Base-by-base conservation (phyloP, 2,329 filamentous ascomycete genomes). In the Hymenoscyphus occultus region DNA sequence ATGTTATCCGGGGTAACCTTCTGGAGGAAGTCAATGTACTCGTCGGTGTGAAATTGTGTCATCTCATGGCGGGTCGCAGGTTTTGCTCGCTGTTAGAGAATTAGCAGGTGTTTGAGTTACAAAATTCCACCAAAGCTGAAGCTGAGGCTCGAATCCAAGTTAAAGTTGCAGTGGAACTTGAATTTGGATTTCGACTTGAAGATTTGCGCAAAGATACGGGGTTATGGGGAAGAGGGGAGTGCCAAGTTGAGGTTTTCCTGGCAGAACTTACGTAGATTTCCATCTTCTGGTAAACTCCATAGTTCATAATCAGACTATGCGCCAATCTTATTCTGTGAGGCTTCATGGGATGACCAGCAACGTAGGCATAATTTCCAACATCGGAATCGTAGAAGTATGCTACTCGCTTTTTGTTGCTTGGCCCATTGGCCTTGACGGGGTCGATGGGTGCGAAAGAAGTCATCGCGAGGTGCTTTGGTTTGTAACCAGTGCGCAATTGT, bases 351-450 rank as follows among this genome's bases (percentile, higher is more conserved):
- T 99, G 95, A 22, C 92, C 93, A 68, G 92, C 93, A 65, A 96
- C 92, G 76, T 98, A 98, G 76, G 94, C 93, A 82, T 97, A 98
- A 79, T 98, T 98, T 70, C 94, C 94, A 76, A 98, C 95, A 80
- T 98, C 94, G 2, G 92, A 96, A 76, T 98, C 94, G 84, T 98
- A 98, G 79, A 98, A 98, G 80, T 98, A 98, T 64, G 94, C 94
- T 65, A 98, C 92, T 76, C 94, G 92, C 80, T 95, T 96, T 76
- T 85, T 84, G 71, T 81, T 80, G 32, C 79, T 80, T 57, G 80
- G 74, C 62, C 81, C 81, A 76, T 84, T 84, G 32, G 78, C 71
- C 65, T 78, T 80, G 68, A 79, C 79, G 70, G 79, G 77, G 75
- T 85, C 86, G 69, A 86, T 78, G 66, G 81, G 86, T 71, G 78